Percentiles rank a stretch among this genome's conserved stretches.
Conservation (phyloP, 306 rosid species). For the Castanea sativa region DNA sequence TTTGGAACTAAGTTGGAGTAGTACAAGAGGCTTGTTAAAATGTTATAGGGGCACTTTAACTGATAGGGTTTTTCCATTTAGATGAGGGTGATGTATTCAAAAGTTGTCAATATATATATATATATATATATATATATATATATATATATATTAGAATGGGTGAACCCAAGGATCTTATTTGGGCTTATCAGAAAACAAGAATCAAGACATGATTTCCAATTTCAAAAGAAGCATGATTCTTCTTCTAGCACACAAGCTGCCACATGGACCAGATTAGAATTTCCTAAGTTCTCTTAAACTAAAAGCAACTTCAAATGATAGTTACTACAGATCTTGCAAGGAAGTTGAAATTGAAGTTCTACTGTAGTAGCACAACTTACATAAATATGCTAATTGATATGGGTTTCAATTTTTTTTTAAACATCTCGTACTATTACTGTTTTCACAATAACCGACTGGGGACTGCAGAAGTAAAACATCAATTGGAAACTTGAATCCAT, state of each 20-base stretch:
- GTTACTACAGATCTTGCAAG: background rate
- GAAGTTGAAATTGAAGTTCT: background rate
- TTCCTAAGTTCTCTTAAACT: background rate
- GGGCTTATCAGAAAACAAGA: background rate
- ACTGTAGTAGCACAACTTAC: background rate
- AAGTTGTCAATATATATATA: background rate
- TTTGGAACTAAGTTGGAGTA: background rate
- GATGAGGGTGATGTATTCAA: background rate
- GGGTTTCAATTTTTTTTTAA: background rate
- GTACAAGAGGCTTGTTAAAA: background rate
- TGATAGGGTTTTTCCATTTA: background rate
- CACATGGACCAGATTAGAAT: background rate
- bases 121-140: too few species aligned
- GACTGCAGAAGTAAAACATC: background rate
- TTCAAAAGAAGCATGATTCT: too few species aligned
- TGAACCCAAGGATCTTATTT: background rate
- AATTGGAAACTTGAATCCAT: background rate
- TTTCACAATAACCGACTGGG: background rate
- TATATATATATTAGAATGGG: too few species aligned
- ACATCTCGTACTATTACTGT: background rate
- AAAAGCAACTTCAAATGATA: background rate
- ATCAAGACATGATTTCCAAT: background rate
- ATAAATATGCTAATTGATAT: background rate
- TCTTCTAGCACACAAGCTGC: too few species aligned
- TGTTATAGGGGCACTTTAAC: background rate